Evolutionary conservation across 1,139 yeast species (phyloP).

Genomic region (Kodamaea anthophila): DNA sequence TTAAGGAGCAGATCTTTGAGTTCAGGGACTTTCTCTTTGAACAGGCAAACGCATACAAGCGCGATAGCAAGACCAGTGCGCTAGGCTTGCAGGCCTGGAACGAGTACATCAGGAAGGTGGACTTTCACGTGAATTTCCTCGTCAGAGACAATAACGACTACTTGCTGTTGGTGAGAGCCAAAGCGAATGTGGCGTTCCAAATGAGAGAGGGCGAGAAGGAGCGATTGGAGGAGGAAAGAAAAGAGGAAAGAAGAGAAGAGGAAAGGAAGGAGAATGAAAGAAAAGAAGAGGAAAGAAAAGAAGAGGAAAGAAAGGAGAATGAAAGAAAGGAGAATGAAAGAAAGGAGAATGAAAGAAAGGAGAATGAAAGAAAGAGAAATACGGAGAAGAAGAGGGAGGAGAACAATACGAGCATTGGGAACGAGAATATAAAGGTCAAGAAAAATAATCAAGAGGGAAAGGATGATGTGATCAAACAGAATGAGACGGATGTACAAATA

Average conservation of each 20-base stretch:
- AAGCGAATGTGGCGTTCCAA: conserved; percentile 78
- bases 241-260: background rate
- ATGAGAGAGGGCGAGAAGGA: conserved; percentile 40
- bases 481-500: too few species aligned
- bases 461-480: too few species aligned
- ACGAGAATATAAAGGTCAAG: too few species aligned
- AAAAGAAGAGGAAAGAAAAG: background rate
- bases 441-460: too few species aligned
- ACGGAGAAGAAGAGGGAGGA: too few species aligned
- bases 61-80: conserved; percentile 12
- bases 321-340: too few species aligned
- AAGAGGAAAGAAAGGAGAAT: too few species aligned
- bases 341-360: too few species aligned
- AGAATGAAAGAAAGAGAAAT: too few species aligned
- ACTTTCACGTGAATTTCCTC: conserved; percentile 53
- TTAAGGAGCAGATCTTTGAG: conserved; percentile 49
- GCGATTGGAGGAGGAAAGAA: conserved; percentile 1
- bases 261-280: background rate
- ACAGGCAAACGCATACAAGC: conserved; percentile 35
- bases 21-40: conserved; percentile 53
- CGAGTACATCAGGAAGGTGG: conserved; percentile 49
- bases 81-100: conserved; percentile 45
- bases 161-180: conserved; percentile 66
- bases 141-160: conserved; percentile 68
- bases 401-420: too few species aligned